Base-by-base conservation (phyloP, 169 alveolate genomes). In the Plasmodium vinckei region DNA sequence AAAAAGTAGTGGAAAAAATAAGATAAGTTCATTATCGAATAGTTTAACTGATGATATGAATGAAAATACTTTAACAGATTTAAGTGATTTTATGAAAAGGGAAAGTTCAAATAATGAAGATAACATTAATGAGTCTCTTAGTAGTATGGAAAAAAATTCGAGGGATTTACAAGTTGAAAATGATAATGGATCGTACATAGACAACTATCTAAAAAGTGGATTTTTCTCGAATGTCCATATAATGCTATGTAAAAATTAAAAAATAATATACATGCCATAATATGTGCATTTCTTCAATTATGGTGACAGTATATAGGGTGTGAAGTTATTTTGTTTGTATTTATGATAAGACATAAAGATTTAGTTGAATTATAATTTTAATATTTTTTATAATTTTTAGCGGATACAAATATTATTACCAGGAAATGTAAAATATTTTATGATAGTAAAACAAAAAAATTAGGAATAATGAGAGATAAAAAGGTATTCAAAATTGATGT, bases 161-260 rank as follows among this genome's bases (percentile, higher is more conserved):
- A 33, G 42, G 42, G 7, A 33, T 33, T 0, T 33, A 33, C 42
- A 15, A 15, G 63, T 17, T n/a, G 19, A 51, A 13, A 51, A 12
- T 15, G n/a, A 51, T 51, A 15, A 73, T 5, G 39, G 60, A 21
- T 13, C 57, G 25, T 39, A 5, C 9, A n/a, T 73, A 57, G 53
- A 15, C 6, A 44, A 49, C 42, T 77, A 77, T 33, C 63, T 77
- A 21, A 77, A 53, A 21, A 15, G 9, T 21, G 88, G 88, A 23
- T 77, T 77, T 57, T 44, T n/a, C 19, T 77, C 88, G 12, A 10
- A 42, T 44, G 77, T 19, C 12, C 88, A 77, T 69, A 51, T 77
- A 12, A 44, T 53, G n/a, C 13, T 77, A 64, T 77, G 88, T 77
- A 77, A 77, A 19, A 67, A 33, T 4, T 9, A 69, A 69, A n/a